These are phyloP conservation scores for Athelia psychrophila DNA, from an alignment of 1,284 basidiomycete genomes.

Conservation along the genomic window DNA sequence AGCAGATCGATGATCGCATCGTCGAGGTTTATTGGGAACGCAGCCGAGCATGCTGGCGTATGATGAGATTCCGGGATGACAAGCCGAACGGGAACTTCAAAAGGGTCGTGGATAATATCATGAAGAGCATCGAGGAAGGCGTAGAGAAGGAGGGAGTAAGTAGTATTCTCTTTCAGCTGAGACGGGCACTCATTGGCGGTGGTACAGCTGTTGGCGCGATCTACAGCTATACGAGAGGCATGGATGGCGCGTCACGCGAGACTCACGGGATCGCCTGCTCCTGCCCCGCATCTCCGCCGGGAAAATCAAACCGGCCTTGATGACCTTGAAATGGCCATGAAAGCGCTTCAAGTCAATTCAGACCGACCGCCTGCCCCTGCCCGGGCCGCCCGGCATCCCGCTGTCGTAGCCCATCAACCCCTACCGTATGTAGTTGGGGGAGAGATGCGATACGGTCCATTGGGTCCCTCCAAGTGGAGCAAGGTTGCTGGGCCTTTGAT, in stretches of 20 bases:
- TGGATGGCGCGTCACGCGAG: slow-evolving; percentile 74
- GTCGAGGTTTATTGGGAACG: slow-evolving; percentile 93
- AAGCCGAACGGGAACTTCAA: slow-evolving; percentile 89
- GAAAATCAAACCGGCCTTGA: no score
- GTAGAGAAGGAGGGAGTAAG: slow-evolving; percentile 82
- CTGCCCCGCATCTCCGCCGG: no score
- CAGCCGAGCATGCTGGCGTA: slow-evolving; percentile 69
- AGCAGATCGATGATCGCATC: slow-evolving; percentile 91
- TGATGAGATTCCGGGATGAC: slow-evolving; percentile 91
- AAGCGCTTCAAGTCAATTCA: no score
- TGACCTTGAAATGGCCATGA: no score
- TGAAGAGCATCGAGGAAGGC: slow-evolving; percentile 86
- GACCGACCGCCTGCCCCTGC: no score
- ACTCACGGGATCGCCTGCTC: no score
- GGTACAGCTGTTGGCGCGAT: slow-evolving; percentile 59
- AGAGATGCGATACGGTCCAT: slow-evolving; percentile 60
- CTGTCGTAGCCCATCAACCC: no score
- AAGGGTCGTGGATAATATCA: slow-evolving; percentile 79
- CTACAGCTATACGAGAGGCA: slow-evolving; percentile 55
- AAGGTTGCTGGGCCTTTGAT: slow-evolving; percentile 64
- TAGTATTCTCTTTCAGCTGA: slow-evolving; percentile 8
- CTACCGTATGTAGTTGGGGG: slow-evolving; percentile 14
- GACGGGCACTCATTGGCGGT: not conserved
- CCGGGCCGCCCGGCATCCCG: no score
- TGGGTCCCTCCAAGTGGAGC: slow-evolving; percentile 63